Percentiles rank a stretch among this genome's conserved stretches.
These are phyloP conservation scores for Datisca glomerata DNA, from an alignment of 306 rosid genomes.

Conservation along the genomic window DNA sequence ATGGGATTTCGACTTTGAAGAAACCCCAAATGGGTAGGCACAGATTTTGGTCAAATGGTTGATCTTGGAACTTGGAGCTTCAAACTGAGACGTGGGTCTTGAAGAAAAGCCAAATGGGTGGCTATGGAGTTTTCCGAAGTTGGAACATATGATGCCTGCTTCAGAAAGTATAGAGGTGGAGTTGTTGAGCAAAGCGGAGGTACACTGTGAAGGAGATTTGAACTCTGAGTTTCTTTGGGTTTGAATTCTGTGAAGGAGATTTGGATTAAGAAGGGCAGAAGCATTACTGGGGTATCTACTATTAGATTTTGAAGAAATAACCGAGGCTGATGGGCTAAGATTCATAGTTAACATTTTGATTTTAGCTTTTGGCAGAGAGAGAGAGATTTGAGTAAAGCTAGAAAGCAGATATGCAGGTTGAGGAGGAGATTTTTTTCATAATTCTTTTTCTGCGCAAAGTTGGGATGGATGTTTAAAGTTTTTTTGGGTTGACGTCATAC, in stretches of 20 bases:
- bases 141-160: background rate
- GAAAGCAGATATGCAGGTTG: background rate
- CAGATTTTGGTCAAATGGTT: conserved; percentile 13
- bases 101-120: conserved; percentile 14
- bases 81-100: conserved; percentile 31
- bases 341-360: conserved; percentile 40
- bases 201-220: conserved; percentile 22
- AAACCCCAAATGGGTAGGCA: conserved; percentile 18
- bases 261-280: conserved; percentile 18
- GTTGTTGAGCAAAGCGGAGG: conserved; percentile 6
- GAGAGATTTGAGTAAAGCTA: conserved; percentile 6
- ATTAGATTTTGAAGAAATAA: conserved; percentile 31
- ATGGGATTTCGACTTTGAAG: conserved; percentile 26
- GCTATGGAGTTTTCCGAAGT: conserved; percentile 7
- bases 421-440: too few relatives aligned
- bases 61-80: conserved; percentile 18
- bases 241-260: conserved; percentile 21
- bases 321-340: conserved; percentile 29
- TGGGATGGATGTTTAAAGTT: too few relatives aligned
- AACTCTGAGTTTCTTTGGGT: conserved; percentile 5
- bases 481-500: too few relatives aligned
- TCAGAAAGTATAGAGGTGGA: conserved; percentile 12
- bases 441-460: too few relatives aligned
- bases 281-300: conserved; percentile 23
- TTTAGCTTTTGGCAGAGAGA: background rate